These are phyloP conservation scores for Stemphylium vesicarium DNA, from an alignment of 2,329 filamentous ascomycete genomes.

Conservation along the genomic window DNA sequence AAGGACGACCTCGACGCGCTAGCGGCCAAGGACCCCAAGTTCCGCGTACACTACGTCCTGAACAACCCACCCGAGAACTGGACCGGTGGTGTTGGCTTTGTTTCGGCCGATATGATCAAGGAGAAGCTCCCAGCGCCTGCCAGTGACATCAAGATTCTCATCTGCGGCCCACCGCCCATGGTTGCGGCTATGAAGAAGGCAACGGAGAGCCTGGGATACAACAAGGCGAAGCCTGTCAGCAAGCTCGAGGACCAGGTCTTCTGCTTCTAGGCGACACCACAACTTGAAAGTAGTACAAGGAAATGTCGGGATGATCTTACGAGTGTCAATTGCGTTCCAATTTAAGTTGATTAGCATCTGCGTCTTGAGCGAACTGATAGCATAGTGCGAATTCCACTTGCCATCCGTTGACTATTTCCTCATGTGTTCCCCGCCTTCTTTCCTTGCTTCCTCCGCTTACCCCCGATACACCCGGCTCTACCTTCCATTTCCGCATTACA, in stretches of 20 bases:
- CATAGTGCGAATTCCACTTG: neutral
- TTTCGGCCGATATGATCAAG: conserved; percentile 94
- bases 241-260: conserved; percentile 99
- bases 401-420: too few relatives aligned
- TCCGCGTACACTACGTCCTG: conserved; percentile 92
- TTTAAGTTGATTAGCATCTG: neutral
- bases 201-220: conserved; percentile 84
- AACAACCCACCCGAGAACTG: conserved; percentile 94
- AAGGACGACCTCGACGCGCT: conserved; percentile 88
- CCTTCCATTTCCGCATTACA: neutral
- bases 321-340: too few relatives aligned
- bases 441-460: neutral
- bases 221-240: conserved; percentile 92
- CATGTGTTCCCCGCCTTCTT: too few relatives aligned
- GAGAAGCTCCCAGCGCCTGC: conserved; percentile 83
- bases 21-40: conserved; percentile 75
- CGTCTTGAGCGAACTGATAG: neutral
- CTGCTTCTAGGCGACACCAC: conserved; percentile 71
- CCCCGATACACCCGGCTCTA: neutral
- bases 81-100: conserved; percentile 92
- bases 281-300: too few relatives aligned
- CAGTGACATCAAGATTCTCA: conserved; percentile 86
- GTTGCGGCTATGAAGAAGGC: conserved; percentile 96
- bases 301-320: too few relatives aligned
- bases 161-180: conserved; percentile 97